These are phyloP conservation scores for Neospora caninum DNA, from an alignment of 169 alveolate species.

Conservation along the genomic window DNA sequence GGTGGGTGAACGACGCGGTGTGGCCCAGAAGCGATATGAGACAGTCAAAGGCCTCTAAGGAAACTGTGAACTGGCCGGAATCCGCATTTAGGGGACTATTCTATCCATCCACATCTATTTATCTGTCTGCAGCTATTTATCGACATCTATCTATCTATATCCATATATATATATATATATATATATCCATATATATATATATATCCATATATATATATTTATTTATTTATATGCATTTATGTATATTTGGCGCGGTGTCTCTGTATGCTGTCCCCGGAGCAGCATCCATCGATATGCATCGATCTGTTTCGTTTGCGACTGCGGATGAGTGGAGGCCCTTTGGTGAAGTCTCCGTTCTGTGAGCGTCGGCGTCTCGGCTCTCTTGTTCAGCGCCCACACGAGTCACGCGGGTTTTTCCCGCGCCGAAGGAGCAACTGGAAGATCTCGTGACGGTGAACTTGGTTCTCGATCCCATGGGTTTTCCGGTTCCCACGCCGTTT, in stretches of 20 bases:
- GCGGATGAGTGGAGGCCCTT: no score
- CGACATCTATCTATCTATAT: background rate
- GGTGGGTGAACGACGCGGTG: no score
- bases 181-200: background rate
- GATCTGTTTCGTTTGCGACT: no score
- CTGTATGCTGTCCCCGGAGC: background rate
- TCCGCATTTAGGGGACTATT: no score
- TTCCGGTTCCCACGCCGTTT: background rate
- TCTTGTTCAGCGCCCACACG: constrained; percentile 41
- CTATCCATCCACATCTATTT: no score
- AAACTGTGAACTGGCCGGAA: no score
- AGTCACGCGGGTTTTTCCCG: constrained; percentile 8
- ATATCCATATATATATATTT: background rate
- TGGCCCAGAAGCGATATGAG: no score
- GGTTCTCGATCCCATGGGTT: constrained; percentile 34
- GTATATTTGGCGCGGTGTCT: background rate
- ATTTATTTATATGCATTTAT: background rate
- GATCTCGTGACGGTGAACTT: constrained; percentile 53
- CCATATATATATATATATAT: no score
- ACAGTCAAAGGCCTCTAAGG: no score
- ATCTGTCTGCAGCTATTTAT: background rate
- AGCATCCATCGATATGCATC: no score
- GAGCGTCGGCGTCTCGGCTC: no score
- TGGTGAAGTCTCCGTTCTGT: no score
- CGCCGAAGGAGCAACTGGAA: constrained; percentile 37